Evolutionary conservation across 1,139 yeast genomes (phyloP), one percentile per base, ranked within the genome.

Genomic region (Starmera stellimalicola): DNA sequence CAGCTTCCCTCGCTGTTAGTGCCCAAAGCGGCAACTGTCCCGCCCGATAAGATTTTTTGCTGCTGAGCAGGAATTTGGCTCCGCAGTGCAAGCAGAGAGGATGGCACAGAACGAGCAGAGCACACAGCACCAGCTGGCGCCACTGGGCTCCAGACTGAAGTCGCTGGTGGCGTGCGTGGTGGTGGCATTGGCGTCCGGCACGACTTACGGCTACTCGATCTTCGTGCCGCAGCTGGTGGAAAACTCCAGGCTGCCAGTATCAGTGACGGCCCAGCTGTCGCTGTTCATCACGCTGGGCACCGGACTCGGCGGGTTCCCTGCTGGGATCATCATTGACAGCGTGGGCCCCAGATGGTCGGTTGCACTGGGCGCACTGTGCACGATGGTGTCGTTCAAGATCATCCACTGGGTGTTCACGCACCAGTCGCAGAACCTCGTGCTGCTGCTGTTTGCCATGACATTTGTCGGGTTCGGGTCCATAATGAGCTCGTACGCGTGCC

Each of bases 201-300:
- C 87, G 1, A 82, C 83, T 0, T 80, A 79, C 48, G 58, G 78
- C 17, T 81, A 75, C 49, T 82, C 87, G 1, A 73, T 74, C n/a
- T 81, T 75, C 50, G 74, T 84, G 3, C 88, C 88, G 2, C 87
- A 80, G 49, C 57, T 80, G 42, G 65, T 77, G 23, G 60, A 63
- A 28, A 59, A 65, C 40, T 71, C 80, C 25, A 69, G 73, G 0
- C 62, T 80, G 24, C 68, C 78, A 0, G 68, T 80, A 0, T 60
- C 73, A 0, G 73, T 73, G 41, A 71, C 85, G 7, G 82, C 85
- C 3, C 67, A 70, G 12, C 63, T 81, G 5, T 72, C 87, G 0
- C 57, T 78, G 27, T 73, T 81, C 0, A 58, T 77, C 16, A 75
- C 70, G 35, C 50, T 77, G 11, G 91, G 91, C 2, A 63, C 79